Evolutionary conservation across 2,329 filamentous ascomycete species (phyloP).

Genomic region (Aspergillus sp.): DNA sequence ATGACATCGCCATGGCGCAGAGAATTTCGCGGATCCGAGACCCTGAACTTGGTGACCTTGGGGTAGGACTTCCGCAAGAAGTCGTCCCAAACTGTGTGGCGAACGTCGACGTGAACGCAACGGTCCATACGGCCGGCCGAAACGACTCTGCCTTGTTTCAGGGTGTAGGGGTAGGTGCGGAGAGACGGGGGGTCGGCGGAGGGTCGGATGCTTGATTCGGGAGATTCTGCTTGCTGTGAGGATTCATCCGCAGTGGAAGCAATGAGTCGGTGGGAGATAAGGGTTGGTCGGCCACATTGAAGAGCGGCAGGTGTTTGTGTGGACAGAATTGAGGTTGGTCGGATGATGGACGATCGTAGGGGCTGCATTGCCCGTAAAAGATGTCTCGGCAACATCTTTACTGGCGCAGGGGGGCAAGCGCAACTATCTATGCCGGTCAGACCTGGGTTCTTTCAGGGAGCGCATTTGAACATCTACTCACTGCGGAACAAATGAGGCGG

Average conservation of each 20-base stretch:
- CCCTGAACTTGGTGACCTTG: constrained; percentile 33
- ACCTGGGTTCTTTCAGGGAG: not conserved
- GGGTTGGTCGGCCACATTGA: constrained; percentile 19
- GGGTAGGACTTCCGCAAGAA: constrained; percentile 40
- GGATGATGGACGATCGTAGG: constrained; percentile 28
- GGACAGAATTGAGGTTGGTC: constrained; percentile 23
- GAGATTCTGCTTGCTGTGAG: not conserved
- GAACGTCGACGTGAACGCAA: constrained; percentile 39
- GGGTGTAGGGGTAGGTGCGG: constrained; percentile 35
- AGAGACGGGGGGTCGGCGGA: constrained; percentile 27
- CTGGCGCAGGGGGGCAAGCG: not conserved
- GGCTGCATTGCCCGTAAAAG: constrained; percentile 33
- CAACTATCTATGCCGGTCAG: not conserved
- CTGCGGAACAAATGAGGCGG: not conserved
- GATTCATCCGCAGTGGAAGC: not conserved
- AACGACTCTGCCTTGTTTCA: constrained; percentile 41
- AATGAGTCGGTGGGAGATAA: constrained; percentile 14
- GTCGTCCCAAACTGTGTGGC: constrained; percentile 36
- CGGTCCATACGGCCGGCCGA: constrained; percentile 44
- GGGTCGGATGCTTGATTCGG: not conserved
- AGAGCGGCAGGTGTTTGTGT: constrained; percentile 18
- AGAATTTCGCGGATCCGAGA: constrained; percentile 42
- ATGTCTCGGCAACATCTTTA: constrained; percentile 28
- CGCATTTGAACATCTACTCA: not conserved
- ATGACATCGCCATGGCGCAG: constrained; percentile 46